phyloP scores from a whole-genome alignment of 495 filamentous ascomycete genomes.

The Penicillium maclennaniae region DNA sequence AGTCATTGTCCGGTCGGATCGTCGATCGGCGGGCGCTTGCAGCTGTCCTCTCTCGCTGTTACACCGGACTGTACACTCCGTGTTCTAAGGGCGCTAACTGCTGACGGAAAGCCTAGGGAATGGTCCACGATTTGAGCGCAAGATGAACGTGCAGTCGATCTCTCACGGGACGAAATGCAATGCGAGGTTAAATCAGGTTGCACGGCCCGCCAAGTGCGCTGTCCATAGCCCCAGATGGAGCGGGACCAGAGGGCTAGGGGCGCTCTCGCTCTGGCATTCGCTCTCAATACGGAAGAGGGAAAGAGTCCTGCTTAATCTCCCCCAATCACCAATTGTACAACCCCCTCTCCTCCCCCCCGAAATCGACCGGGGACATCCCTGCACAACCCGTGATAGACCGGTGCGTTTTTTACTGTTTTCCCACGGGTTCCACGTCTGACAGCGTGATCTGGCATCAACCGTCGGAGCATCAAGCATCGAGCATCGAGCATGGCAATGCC shows the following conservation, averaged over 20 bases:
- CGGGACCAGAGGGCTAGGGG: too few species aligned
- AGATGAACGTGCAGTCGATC: slow-evolving; percentile 36
- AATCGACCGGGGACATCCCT: background rate
- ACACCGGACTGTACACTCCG: too few species aligned
- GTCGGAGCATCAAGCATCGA: too few species aligned
- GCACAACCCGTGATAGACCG: background rate
- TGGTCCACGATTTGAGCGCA: slow-evolving; percentile 3
- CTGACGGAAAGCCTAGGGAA: slow-evolving; percentile 7
- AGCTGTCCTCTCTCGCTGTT: slow-evolving; percentile 10
- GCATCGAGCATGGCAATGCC: too few species aligned
- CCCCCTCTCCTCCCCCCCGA: too few species aligned
- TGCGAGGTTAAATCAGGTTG: slow-evolving; percentile 33
- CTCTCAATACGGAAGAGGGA: too few species aligned
- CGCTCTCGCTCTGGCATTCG: background rate
- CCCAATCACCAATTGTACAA: background rate
- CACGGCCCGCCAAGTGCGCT: slow-evolving; percentile 13
- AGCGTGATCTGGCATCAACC: slow-evolving; percentile 16
- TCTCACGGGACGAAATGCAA: slow-evolving; percentile 32
- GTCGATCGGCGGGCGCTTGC: slow-evolving; percentile 30
- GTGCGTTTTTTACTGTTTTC: background rate
- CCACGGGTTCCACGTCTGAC: background rate
- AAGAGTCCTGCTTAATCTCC: too few species aligned
- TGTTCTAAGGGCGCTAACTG: background rate
- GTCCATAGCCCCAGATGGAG: too few species aligned
- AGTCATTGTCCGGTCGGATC: slow-evolving; percentile 30